These are phyloP conservation scores for Rubus idaeus DNA, from an alignment of 306 rosid species.

Conservation along the genomic window DNA sequence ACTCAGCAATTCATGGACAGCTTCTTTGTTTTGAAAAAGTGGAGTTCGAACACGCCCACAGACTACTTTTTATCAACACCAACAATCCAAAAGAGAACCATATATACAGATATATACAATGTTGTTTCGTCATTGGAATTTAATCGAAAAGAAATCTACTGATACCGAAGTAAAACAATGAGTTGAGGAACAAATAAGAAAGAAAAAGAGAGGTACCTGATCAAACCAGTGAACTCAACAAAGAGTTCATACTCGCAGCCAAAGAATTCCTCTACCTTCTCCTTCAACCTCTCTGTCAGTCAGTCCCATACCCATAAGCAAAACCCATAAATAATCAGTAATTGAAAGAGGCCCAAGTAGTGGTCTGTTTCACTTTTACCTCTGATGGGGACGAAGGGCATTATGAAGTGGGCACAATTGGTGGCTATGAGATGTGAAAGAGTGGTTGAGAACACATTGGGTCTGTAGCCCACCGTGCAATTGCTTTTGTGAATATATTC, in stretches of 20 bases:
- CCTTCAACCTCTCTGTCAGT: constrained; percentile 80
- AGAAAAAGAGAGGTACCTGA: constrained; percentile 48
- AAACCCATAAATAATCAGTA: neutral
- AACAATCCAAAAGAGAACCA: neutral
- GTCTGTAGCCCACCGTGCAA: constrained; percentile 84
- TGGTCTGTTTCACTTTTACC: constrained; percentile 29
- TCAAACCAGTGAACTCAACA: constrained; percentile 88
- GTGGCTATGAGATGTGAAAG: constrained; percentile 84
- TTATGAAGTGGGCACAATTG: constrained; percentile 60
- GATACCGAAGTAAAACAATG: neutral
- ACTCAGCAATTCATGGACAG: neutral
- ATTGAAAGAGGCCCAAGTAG: neutral
- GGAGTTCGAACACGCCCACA: neutral
- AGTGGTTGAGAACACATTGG: constrained; percentile 82
- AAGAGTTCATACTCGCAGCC: constrained; percentile 76
- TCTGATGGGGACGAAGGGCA: constrained; percentile 79
- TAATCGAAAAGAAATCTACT: neutral
- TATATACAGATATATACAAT: too few species aligned
- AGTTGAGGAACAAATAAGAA: neutral
- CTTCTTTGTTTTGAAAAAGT: neutral
- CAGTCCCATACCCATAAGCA: constrained; percentile 12
- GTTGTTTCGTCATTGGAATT: neutral
- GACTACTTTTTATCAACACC: neutral
- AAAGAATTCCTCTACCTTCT: constrained; percentile 80
- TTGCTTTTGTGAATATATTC: constrained; percentile 88